Evolutionary conservation across 2,329 filamentous ascomycete genomes (phyloP).

Genomic region (Domatiomyces catenatus): DNA sequence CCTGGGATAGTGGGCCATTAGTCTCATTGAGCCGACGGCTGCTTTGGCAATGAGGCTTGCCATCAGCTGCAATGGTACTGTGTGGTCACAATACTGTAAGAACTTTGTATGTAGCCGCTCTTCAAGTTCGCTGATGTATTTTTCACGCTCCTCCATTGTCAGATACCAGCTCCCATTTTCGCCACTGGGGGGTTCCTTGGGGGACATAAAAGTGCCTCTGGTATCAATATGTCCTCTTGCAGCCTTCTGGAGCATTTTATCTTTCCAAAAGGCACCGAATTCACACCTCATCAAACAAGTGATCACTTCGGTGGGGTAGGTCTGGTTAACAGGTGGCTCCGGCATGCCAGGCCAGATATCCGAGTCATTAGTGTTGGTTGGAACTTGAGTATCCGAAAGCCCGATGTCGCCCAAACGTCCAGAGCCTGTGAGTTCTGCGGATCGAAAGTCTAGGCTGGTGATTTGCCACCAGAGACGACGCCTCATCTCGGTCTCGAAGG

Average conservation of each 20-base stretch:
- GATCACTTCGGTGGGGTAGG: slow-evolving; percentile 40
- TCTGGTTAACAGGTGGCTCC: slow-evolving; percentile 32
- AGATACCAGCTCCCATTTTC: slow-evolving; percentile 8
- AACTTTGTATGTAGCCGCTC: slow-evolving; percentile 40
- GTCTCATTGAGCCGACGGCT: slow-evolving; percentile 28
- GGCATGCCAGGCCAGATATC: slow-evolving; percentile 35
- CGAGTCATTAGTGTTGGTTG: slow-evolving; percentile 38
- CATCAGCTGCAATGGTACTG: slow-evolving; percentile 33
- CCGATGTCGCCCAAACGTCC: slow-evolving; percentile 11
- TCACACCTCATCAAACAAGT: slow-evolving; percentile 46
- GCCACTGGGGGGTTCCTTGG: slow-evolving; percentile 7
- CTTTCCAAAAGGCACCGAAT: slow-evolving; percentile 39
- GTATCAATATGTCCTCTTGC: not conserved
- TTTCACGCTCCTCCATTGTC: slow-evolving; percentile 24
- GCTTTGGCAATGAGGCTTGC: slow-evolving; percentile 30
- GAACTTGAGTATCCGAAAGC: slow-evolving; percentile 29
- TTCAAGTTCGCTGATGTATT: slow-evolving; percentile 29
- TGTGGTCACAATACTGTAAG: slow-evolving; percentile 36
- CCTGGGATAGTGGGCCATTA: slow-evolving; percentile 33
- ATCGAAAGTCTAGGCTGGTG: slow-evolving; percentile 32
- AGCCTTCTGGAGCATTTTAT: slow-evolving; percentile 7
- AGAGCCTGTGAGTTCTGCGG: slow-evolving; percentile 21
- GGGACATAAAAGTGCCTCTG: not conserved
- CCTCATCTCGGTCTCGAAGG: slow-evolving; percentile 35
- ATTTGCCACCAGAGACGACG: slow-evolving; percentile 26